Evolutionary conservation across 1,284 basidiomycete genomes (phyloP).

Genomic region (Ganoderma meredithae): DNA sequence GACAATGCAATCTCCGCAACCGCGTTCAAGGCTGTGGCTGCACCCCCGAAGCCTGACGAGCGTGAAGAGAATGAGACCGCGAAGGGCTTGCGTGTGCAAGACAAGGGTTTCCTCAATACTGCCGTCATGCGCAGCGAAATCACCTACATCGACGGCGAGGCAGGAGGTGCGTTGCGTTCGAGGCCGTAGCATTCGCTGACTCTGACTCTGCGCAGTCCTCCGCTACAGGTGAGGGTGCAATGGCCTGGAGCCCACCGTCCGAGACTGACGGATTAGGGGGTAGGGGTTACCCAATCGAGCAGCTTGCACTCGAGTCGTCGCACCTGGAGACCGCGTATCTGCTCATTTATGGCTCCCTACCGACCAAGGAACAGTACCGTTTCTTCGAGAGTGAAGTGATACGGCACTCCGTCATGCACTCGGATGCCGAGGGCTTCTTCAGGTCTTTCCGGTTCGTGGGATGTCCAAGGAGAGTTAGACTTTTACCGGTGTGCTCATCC

Average conservation of each 20-base stretch:
- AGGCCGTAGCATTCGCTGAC: not conserved
- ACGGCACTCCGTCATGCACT: constrained; percentile 80
- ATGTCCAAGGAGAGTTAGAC: not conserved
- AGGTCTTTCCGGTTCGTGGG: constrained; percentile 71
- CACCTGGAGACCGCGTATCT: constrained; percentile 87
- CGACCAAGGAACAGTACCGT: constrained; percentile 65
- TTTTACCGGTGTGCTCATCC: not conserved
- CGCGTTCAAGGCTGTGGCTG: constrained; percentile 80
- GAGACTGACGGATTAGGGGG: not conserved
- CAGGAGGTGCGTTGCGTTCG: constrained; percentile 59
- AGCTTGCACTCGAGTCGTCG: constrained; percentile 78
- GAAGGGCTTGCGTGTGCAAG: constrained; percentile 78
- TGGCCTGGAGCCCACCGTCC: not conserved
- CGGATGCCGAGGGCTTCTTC: constrained; percentile 83
- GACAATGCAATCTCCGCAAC: constrained; percentile 83
- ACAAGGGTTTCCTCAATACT: constrained; percentile 88
- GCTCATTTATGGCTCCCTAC: constrained; percentile 88
- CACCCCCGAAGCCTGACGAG: constrained; percentile 62
- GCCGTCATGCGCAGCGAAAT: constrained; percentile 84
- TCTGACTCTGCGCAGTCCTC: constrained; percentile 54
- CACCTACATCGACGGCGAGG: constrained; percentile 89
- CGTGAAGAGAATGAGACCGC: constrained; percentile 85
- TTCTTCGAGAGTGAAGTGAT: constrained; percentile 78
- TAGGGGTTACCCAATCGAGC: constrained; percentile 93
- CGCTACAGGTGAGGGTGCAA: constrained; percentile 64